Conservation (phyloP, 257 asterid genomes). For the Nicotiana knightiana region DNA sequence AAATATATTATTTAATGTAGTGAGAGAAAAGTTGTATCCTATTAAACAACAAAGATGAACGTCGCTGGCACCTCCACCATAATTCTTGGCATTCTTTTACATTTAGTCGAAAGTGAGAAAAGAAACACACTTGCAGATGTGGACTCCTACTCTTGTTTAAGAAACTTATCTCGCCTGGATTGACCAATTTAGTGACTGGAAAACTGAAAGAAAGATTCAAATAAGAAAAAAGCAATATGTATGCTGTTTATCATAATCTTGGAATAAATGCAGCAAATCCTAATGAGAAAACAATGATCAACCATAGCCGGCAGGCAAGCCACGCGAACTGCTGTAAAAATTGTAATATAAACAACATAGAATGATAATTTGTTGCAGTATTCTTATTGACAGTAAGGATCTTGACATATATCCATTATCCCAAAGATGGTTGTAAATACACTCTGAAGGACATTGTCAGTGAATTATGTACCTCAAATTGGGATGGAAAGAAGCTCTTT, state of each 20-base stretch:
- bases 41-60: neutral
- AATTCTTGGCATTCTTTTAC: neutral
- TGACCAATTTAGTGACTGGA: neutral
- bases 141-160: neutral
- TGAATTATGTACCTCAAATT: slow-evolving; percentile 18
- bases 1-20: too few species aligned
- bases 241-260: neutral
- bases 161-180: neutral
- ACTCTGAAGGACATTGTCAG: neutral
- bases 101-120: neutral
- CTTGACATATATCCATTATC: neutral
- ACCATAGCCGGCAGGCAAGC: neutral
- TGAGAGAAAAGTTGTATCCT: too few species aligned
- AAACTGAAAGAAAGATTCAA: neutral
- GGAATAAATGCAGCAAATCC: neutral
- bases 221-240: neutral
- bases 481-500: slow-evolving; percentile 6
- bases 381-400: neutral
- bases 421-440: neutral
- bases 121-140: neutral
- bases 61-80: neutral
- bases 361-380: neutral
- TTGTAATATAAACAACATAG: neutral
- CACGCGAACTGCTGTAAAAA: neutral
- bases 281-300: neutral